Conservation (phyloP, 2,329 filamentous ascomycete species). For the Alternaria triticimaculans region DNA sequence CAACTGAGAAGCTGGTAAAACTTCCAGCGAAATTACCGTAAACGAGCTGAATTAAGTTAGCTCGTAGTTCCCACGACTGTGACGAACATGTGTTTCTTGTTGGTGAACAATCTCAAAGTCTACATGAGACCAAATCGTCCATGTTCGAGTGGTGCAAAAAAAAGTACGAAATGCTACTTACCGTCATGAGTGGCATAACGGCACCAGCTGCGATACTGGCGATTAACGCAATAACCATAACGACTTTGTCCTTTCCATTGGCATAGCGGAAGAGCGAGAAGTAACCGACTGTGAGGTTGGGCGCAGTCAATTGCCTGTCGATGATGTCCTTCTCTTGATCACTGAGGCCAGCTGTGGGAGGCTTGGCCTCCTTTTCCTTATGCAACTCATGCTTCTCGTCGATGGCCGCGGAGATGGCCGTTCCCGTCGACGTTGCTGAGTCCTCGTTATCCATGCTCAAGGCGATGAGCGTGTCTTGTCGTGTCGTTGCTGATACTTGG, state of each 20-base stretch:
- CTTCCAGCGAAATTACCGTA: conserved; percentile 50
- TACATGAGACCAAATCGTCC: not conserved
- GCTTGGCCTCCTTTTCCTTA: conserved; percentile 27
- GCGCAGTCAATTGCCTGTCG: conserved; percentile 51
- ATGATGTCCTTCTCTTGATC: conserved; percentile 46
- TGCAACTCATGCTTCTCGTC: conserved; percentile 34
- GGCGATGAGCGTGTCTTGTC: conserved; percentile 15
- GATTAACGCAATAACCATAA: conserved; percentile 62
- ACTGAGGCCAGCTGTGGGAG: conserved; percentile 33
- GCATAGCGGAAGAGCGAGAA: conserved; percentile 56
- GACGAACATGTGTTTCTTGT: not conserved
- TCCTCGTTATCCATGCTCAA: conserved; percentile 22
- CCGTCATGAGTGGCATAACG: conserved; percentile 76
- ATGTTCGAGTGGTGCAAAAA: not conserved
- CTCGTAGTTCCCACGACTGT: not conserved
- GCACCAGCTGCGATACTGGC: conserved; percentile 75
- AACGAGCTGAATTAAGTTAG: conserved; percentile 35
- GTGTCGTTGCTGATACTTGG: conserved; percentile 9
- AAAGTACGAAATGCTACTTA: conserved; percentile 16
- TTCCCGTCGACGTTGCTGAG: conserved; percentile 18
- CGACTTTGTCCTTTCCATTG: conserved; percentile 47
- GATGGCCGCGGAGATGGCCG: conserved; percentile 22
- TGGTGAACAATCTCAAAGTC: not conserved
- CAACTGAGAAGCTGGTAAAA: conserved; percentile 46
- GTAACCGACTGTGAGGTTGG: conserved; percentile 53